Conservation (phyloP, 78 protist species). For the Dictyostelium citrinum region DNA sequence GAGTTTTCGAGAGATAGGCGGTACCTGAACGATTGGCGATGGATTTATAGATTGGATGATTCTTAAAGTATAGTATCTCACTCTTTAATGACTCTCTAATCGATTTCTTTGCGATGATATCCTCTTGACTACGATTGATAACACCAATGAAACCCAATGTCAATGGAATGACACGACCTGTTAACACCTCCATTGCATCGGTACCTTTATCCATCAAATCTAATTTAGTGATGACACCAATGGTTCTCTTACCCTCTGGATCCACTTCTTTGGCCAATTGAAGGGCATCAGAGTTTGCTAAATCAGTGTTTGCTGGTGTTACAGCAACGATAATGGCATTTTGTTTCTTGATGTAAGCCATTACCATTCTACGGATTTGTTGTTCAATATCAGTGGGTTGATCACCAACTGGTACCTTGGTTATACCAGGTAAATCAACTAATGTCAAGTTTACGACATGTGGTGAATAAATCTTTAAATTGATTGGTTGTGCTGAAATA, state of each 20-base stretch:
- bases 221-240: slow-evolving; percentile 98
- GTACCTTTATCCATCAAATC: slow-evolving; percentile 98
- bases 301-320: slow-evolving; percentile 96
- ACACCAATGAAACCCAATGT: slow-evolving; percentile 91
- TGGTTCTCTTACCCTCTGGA: slow-evolving; percentile 92
- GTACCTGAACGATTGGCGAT: slow-evolving; percentile 90
- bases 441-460: slow-evolving; percentile 94
- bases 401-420: slow-evolving; percentile 96
- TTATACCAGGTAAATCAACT: slow-evolving; percentile 97
- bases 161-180: slow-evolving; percentile 85
- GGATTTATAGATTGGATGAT: slow-evolving; percentile 90
- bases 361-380: slow-evolving; percentile 86
- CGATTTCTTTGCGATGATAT: slow-evolving; percentile 83
- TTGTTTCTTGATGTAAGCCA: slow-evolving; percentile 85
- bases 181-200: slow-evolving; percentile 93
- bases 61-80: slow-evolving; percentile 90
- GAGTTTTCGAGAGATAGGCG: slow-evolving; percentile 78
- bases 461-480: slow-evolving; percentile 93
- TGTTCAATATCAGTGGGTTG: slow-evolving; percentile 95
- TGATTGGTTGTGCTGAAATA: slow-evolving; percentile 92
- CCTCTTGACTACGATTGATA: slow-evolving; percentile 89
- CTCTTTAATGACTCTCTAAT: slow-evolving; percentile 88
- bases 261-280: slow-evolving; percentile 93
- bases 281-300: slow-evolving; percentile 97
- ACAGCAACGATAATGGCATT: slow-evolving; percentile 97